phyloP scores from a whole-genome alignment of 371 early-diverging fungal genomes.

The Edhazardia aedis region DNA sequence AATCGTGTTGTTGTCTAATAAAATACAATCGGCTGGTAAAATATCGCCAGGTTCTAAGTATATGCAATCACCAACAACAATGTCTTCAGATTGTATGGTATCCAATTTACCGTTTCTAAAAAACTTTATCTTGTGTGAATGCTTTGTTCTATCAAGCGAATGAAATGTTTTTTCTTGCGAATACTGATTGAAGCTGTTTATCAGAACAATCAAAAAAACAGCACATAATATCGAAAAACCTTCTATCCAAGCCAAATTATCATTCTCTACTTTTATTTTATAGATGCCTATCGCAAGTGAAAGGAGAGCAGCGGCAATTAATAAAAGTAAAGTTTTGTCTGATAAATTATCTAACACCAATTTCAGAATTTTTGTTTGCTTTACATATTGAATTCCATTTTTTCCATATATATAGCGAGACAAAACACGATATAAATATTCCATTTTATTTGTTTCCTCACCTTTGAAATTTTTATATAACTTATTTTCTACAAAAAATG shows the following conservation, averaged over 20 bases:
- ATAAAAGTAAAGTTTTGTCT: constrained; percentile 1
- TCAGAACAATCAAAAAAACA: constrained; percentile 2
- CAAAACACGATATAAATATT: too few relatives aligned
- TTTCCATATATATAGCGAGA: too few relatives aligned
- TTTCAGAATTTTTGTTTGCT: too few relatives aligned
- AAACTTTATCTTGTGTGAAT: not conserved
- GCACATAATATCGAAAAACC: constrained; percentile 9
- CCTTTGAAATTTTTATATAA: too few relatives aligned
- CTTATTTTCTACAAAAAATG: too few relatives aligned
- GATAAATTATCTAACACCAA: too few relatives aligned
- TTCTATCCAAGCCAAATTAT: constrained; percentile 10
- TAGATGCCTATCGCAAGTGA: not conserved
- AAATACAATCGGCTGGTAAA: constrained; percentile 13
- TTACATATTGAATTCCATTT: too few relatives aligned
- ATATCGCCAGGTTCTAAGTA: constrained; percentile 18
- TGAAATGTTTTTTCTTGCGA: constrained; percentile 2
- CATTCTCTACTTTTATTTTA: not conserved
- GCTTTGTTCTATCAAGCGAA: constrained; percentile 5
- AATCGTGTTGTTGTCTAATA: not conserved
- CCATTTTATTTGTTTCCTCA: too few relatives aligned
- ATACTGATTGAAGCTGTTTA: constrained; percentile 10
- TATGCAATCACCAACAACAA: constrained; percentile 15
- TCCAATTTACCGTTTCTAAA: not conserved
- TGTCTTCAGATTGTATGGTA: not conserved
- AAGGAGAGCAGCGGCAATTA: not conserved